Percentiles rank a stretch among this genome's conserved stretches.
phyloP scores from a whole-genome alignment of 192 early-diverging fungal genomes.

The Umbelopsis isabellina region DNA sequence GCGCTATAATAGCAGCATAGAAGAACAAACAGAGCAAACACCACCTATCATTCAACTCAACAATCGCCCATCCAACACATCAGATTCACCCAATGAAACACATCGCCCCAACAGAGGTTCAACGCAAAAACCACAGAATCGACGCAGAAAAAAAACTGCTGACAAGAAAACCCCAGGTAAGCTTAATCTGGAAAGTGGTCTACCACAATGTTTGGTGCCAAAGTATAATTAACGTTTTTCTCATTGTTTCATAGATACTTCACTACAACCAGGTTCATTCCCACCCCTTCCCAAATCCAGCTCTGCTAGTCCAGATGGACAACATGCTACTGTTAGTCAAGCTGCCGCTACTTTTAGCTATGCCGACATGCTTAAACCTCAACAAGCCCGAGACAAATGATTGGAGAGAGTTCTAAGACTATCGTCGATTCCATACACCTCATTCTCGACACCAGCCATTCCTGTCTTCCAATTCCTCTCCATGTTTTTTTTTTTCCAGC shows the following conservation, averaged over 20 bases:
- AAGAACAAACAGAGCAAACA: neutral
- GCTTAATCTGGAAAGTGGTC: neutral
- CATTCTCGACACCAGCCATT: neutral
- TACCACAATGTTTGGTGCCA: neutral
- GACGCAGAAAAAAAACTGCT: neutral
- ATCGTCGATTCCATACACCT: neutral
- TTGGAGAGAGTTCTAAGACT: neutral
- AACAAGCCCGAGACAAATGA: neutral
- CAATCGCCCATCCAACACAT: neutral
- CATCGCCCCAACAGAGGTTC: neutral
- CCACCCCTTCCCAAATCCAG: slow-evolving; percentile 1
- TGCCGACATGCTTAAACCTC: slow-evolving; percentile 26
- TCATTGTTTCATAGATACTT: slow-evolving; percentile 6
- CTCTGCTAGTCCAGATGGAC: slow-evolving; percentile 4
- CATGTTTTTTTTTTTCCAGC: no score
- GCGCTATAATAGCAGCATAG: neutral
- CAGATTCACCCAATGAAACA: neutral
- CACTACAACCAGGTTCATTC: slow-evolving; percentile 11
- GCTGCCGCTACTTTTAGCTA: slow-evolving; percentile 20
- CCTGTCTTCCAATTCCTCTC: no score
- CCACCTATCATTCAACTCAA: neutral
- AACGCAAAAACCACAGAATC: neutral
- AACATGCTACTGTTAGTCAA: neutral
- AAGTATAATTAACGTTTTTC: neutral
- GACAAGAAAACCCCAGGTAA: slow-evolving; percentile 2